Percentiles rank a stretch among this genome's conserved stretches.
phyloP scores from a whole-genome alignment of 2,329 filamentous ascomycete genomes.

The Pyrenochaeta sp. region DNA sequence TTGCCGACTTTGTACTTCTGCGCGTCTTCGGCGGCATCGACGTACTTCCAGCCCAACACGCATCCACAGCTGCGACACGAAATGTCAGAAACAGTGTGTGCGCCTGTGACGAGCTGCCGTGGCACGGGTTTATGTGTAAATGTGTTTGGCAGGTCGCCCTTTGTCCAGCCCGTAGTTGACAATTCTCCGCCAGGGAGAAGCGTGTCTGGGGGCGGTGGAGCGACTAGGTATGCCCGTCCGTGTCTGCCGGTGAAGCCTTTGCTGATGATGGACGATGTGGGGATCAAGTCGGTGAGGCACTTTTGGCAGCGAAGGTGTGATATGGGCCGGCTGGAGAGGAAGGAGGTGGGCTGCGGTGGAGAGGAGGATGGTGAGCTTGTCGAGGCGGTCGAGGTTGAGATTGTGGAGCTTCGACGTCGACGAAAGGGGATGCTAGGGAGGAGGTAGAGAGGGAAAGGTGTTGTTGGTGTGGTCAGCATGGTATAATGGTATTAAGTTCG shows the following conservation, averaged over 20 bases:
- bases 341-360: slow-evolving; percentile 33
- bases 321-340: slow-evolving; percentile 45
- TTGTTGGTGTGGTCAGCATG: slow-evolving; percentile 26
- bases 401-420: slow-evolving; percentile 54
- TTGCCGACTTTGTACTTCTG: slow-evolving; percentile 74
- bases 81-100: slow-evolving; percentile 69
- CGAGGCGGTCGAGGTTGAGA: slow-evolving; percentile 36
- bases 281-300: slow-evolving; percentile 67
- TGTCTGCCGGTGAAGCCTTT: slow-evolving; percentile 73
- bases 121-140: slow-evolving; percentile 64
- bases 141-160: slow-evolving; percentile 64
- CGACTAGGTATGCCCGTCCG: slow-evolving; percentile 70
- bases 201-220: slow-evolving; percentile 51
- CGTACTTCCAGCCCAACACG: slow-evolving; percentile 71
- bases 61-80: slow-evolving; percentile 64
- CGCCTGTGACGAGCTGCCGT: slow-evolving; percentile 68
- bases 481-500: neutral
- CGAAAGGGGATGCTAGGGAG: slow-evolving; percentile 47
- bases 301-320: slow-evolving; percentile 67
- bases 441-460: slow-evolving; percentile 55
- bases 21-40: slow-evolving; percentile 67
- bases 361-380: slow-evolving; percentile 30
- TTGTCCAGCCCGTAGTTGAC: slow-evolving; percentile 19
- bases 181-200: slow-evolving; percentile 14
- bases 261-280: slow-evolving; percentile 67